Base-by-base conservation (phyloP, 371 early-diverging fungal genomes). In the Mortierella sp. region DNA sequence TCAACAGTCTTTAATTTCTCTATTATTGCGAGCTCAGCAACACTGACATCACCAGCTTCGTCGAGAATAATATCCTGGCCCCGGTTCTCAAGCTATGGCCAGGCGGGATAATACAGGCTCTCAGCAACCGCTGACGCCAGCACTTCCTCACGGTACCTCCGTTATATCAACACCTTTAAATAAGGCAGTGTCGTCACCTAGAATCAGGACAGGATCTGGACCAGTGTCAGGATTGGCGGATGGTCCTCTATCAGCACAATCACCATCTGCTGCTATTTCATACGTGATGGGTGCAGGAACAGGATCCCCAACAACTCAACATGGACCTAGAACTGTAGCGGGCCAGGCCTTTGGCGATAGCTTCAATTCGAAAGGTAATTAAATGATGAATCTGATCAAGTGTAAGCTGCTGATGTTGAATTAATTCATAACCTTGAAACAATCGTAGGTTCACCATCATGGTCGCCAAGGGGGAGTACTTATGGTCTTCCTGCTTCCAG, bases 401-500 rank as follows among this genome's bases (percentile, higher is more conserved):
- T 55, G 41, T 7, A 40, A 7, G 22, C 58, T 32, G 0, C 36
- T 36, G 7, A 36, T 36, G 6, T 6, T 36, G 36, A 36, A 36
- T 6, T 36, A 36, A 36, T 36, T 36, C 36, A 3, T 36, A 36
- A 36, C 47, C 40, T n/a, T 38, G 43, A 43, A 45, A 24, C 43
- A 22, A 45, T 11, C 13, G 45, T 40, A 77, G 79, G 70, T 11
- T 79, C 71, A 1, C 79, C 79, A 22, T 21, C 24, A 16, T 79
- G 79, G 79, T 79, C 79, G 22, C 79, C 79, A 6, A 70, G 41
- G 19, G 79, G 70, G 41, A 63, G 70, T 58, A 74, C 70, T 0
- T 74, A 70, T 32, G 67, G 36, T 2, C 21, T 70, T 8, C 66
- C 69, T 13, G 43, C 71, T 19, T 66, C 32, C 63, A 69, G 52